These are phyloP conservation scores for Persicaria maculosa DNA, from an alignment of 148 eudicot species.

Conservation along the genomic window DNA sequence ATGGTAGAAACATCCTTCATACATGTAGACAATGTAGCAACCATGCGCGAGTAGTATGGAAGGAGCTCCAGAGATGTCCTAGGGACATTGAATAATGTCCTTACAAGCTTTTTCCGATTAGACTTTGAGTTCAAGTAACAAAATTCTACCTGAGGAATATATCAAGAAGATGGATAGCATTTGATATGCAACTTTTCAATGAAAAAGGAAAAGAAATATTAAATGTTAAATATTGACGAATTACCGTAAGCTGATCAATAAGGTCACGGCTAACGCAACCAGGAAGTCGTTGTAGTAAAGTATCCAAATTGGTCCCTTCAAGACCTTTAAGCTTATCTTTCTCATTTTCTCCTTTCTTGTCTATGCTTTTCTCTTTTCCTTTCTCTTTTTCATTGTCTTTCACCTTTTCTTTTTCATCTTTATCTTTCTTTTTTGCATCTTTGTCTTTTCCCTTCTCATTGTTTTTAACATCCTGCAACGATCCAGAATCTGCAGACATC, in stretches of 20 bases:
- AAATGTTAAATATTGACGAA: background rate
- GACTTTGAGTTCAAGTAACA: conserved; percentile 84
- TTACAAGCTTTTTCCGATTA: conserved; percentile 86
- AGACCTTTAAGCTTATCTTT: conserved; percentile 79
- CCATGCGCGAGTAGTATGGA: conserved; percentile 96
- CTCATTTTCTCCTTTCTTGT: conserved; percentile 62
- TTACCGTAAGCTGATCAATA: conserved; percentile 89
- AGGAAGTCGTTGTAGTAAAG: conserved; percentile 84
- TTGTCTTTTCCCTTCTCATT: conserved; percentile 36
- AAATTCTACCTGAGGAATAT: conserved; percentile 67
- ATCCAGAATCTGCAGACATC: conserved; percentile 44
- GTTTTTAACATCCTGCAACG: conserved; percentile 45
- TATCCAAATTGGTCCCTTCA: conserved; percentile 82
- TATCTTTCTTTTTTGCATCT: conserved; percentile 71
- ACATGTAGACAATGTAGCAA: conserved; percentile 89
- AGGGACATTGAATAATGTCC: conserved; percentile 83
- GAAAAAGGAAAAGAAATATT: background rate
- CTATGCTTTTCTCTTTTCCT: conserved; percentile 75
- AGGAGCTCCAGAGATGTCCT: conserved; percentile 89
- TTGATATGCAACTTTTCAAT: background rate
- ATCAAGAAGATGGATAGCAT: conserved; percentile 11
- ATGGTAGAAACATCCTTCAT: conserved; percentile 82
- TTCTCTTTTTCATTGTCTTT: conserved; percentile 75
- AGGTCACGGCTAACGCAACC: conserved; percentile 97
- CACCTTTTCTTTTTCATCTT: conserved; percentile 53